Evolutionary conservation across 176 grass and related monocot species (phyloP), one percentile per base, ranked within the genome.

Genomic region (maize (Zea mays)): DNA sequence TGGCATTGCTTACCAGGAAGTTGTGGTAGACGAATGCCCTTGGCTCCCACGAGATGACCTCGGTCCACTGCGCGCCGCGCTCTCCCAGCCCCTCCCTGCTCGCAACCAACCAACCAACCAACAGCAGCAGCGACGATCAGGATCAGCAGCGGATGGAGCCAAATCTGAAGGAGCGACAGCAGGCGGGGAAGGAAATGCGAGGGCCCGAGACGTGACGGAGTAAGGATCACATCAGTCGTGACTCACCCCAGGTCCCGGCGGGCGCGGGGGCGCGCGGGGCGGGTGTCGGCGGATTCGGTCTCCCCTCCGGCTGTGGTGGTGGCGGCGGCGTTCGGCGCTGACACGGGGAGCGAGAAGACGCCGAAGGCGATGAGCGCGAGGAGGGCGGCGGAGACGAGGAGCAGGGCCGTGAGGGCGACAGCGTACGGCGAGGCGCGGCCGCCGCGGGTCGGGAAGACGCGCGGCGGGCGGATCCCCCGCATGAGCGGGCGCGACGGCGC

Each of bases 31-130:
- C 46, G 60, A 94, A 97, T 0, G 91, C 82, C 56, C 94, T 81
- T 7, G 94, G 94, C 51, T 94, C 91, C 94, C 94, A 97, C 6
- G 94, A 97, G 60, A 97, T 57, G n/a, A 97, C 73, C 77, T 97
- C 89, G n/a, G 95, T 92, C 95, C 91, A 98, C 76, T 98, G 95
- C 17, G 67, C 74, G 15, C 91, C 91, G 4, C 85, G 90, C 80
- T 94, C 83, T 19, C 89, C 95, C 15, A 97, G 69, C 6, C 89
- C 91, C 62, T 88, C 82, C 69, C 85, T 87, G 81, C 68, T 73
- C 19, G 37, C 69, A 72, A 44, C 0, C 15, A 69, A 46, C 9
- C n/a, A n/a, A n/a, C n/a, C 20, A 81, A 70, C 37, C 71, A n/a
- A n/a, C n/a, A 12, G 68, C 2, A 47, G 7, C 45, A 60, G 20